These are phyloP conservation scores for Hyparrhenia diplandra DNA, from an alignment of 176 grass and related monocot genomes.

Conservation along the genomic window DNA sequence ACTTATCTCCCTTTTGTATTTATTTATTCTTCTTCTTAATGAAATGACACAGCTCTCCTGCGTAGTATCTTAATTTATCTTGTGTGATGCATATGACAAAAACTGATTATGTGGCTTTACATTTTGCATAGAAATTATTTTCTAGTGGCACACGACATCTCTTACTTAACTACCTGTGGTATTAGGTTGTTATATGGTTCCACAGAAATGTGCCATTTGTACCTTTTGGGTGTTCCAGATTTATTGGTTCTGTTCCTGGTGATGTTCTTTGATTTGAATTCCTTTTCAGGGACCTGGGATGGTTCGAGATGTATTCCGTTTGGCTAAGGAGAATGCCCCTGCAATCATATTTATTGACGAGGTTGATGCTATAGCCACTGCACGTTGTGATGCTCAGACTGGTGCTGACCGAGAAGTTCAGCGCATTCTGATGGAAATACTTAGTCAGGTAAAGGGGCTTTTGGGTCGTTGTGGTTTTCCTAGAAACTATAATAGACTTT, in stretches of 20 bases:
- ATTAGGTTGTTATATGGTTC: not conserved
- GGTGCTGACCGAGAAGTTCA: conserved; percentile 97
- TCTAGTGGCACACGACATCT: not conserved
- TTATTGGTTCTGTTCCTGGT: not conserved
- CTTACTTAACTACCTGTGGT: too few species aligned
- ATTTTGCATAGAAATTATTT: not conserved
- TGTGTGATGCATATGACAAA: too few species aligned
- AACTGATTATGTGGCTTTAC: not conserved
- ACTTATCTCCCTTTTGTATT: too few species aligned
- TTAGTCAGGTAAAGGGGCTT: conserved; percentile 73
- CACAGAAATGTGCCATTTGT: not conserved
- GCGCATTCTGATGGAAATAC: conserved; percentile 97
- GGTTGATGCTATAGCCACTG: conserved; percentile 98
- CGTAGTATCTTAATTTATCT: too few species aligned
- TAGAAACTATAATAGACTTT: not conserved
- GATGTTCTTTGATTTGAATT: conserved; percentile 9
- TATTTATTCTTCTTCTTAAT: too few species aligned
- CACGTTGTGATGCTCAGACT: conserved; percentile 97
- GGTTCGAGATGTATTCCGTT: conserved; percentile 94
- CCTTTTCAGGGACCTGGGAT: conserved; percentile 74
- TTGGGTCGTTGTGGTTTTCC: not conserved
- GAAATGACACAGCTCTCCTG: too few species aligned
- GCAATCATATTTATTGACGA: conserved; percentile 99
- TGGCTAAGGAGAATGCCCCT: conserved; percentile 98
- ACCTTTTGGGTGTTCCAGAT: not conserved